Percentiles rank a stretch among this genome's conserved stretches.
Evolutionary conservation across 768 basidiomycete genomes (phyloP).

Genomic region (Sarcodon sp.): DNA sequence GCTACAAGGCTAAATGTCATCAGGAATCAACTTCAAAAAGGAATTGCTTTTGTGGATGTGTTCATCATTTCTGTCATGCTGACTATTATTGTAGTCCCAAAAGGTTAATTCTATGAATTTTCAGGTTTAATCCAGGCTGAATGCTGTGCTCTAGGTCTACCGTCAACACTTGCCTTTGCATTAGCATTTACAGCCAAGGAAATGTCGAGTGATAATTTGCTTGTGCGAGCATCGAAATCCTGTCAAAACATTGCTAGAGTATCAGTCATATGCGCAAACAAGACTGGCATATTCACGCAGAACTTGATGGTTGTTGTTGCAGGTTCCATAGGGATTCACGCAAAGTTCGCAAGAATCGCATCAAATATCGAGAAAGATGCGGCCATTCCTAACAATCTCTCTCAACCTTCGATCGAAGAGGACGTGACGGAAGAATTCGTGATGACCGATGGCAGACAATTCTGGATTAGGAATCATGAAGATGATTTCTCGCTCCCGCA

Average conservation of each 20-base stretch:
- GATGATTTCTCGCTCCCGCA: slow-evolving; percentile 85
- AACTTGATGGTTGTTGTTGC: slow-evolving; percentile 96
- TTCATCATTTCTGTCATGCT: slow-evolving; percentile 91
- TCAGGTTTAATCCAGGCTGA: slow-evolving; percentile 2
- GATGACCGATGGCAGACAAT: not conserved
- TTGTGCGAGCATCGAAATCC: slow-evolving; percentile 90
- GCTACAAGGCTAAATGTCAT: not conserved
- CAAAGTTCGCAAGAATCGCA: slow-evolving; percentile 80
- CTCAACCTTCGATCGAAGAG: slow-evolving; percentile 2
- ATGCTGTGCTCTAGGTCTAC: slow-evolving; percentile 47
- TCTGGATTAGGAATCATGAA: slow-evolving; percentile 28
- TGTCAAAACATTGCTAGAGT: slow-evolving; percentile 99
- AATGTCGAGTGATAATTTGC: slow-evolving; percentile 92
- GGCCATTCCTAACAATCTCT: slow-evolving; percentile 48
- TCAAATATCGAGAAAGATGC: slow-evolving; percentile 57
- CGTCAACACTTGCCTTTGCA: slow-evolving; percentile 91
- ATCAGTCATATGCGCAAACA: slow-evolving; percentile 91
- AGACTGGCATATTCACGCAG: slow-evolving; percentile 92
- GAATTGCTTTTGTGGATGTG: slow-evolving; percentile 83
- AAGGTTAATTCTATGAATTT: slow-evolving; percentile 29
- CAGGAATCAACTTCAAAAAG: slow-evolving; percentile 69
- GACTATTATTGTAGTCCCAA: slow-evolving; percentile 79
- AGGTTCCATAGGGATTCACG: slow-evolving; percentile 86
- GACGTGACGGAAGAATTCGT: slow-evolving; percentile 1
- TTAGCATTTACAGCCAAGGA: slow-evolving; percentile 95